phyloP scores from a whole-genome alignment of 2,329 filamentous ascomycete species.

The Colletotrichum sublineola region DNA sequence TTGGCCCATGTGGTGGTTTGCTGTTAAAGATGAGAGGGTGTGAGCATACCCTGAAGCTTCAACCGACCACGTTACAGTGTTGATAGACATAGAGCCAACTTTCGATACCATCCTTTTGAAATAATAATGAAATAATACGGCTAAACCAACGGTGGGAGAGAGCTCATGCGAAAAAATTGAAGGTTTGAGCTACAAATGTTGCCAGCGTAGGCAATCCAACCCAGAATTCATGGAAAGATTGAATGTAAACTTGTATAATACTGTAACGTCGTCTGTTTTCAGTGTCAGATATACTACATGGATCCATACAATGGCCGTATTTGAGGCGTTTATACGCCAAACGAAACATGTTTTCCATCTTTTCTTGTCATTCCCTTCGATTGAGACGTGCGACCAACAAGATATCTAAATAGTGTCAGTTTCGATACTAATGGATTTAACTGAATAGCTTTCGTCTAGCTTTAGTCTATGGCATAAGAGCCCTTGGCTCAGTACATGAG shows the following conservation, averaged over 20 bases:
- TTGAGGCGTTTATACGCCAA: neutral
- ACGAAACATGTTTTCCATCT: too few relatives aligned
- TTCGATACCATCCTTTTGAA: constrained; percentile 1
- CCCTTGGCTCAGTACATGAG: neutral
- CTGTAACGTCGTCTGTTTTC: neutral
- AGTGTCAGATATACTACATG: neutral
- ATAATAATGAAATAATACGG: neutral
- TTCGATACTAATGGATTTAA: too few relatives aligned
- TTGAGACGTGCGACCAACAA: too few relatives aligned
- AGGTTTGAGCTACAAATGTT: too few relatives aligned
- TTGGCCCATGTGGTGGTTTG: constrained; percentile 14
- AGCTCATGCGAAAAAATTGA: neutral
- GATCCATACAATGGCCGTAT: neutral
- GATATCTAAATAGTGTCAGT: too few relatives aligned
- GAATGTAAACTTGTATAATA: neutral
- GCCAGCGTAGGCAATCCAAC: too few relatives aligned
- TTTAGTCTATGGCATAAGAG: too few relatives aligned
- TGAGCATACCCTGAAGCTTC: neutral
- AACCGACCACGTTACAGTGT: too few relatives aligned
- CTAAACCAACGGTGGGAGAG: too few relatives aligned
- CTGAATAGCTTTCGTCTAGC: fast-evolving
- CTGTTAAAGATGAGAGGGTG: neutral
- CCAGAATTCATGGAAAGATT: too few relatives aligned
- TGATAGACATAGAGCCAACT: neutral
- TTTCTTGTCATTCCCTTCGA: too few relatives aligned